Percentiles rank a stretch among this genome's conserved stretches.
Evolutionary conservation across 208 protist genomes (phyloP).

Genomic region (Polymyxa betae): DNA sequence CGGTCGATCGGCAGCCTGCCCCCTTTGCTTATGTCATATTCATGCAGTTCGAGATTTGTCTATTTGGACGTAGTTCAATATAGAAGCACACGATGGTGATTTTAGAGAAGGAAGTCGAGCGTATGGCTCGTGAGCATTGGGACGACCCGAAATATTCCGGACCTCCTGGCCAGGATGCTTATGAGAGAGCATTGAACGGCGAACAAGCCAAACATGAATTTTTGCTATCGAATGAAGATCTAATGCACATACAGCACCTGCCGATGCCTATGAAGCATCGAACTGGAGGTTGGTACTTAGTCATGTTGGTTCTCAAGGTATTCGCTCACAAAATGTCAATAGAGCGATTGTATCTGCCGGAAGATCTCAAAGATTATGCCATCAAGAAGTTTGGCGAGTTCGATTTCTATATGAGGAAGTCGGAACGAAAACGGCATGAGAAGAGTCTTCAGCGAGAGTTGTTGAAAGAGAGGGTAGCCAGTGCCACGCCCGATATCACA

Average conservation of each 20-base stretch:
- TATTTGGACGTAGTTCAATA: too few species aligned
- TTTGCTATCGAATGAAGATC: background rate
- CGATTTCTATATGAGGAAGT: background rate
- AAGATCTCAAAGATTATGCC: background rate
- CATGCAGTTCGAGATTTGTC: too few species aligned
- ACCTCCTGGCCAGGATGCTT: background rate
- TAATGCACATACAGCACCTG: background rate
- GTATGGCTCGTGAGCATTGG: slow-evolving; percentile 3
- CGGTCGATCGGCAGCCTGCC: too few species aligned
- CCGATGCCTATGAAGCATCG: background rate
- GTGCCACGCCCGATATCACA: background rate
- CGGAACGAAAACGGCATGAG: background rate
- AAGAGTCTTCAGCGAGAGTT: slow-evolving; percentile 12
- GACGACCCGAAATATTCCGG: slow-evolving; percentile 35
- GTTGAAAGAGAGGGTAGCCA: background rate
- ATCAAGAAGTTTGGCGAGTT: background rate
- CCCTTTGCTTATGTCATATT: too few species aligned
- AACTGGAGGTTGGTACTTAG: background rate
- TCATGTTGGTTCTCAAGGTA: background rate
- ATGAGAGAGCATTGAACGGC: background rate
- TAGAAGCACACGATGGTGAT: slow-evolving; percentile 27
- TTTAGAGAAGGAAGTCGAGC: slow-evolving; percentile 11
- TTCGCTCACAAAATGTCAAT: background rate
- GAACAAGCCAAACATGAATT: background rate
- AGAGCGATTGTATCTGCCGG: background rate